Percentiles rank a stretch among this genome's conserved stretches.
phyloP scores from a whole-genome alignment of 1,284 basidiomycete species.

The Schizophyllum amplum region DNA sequence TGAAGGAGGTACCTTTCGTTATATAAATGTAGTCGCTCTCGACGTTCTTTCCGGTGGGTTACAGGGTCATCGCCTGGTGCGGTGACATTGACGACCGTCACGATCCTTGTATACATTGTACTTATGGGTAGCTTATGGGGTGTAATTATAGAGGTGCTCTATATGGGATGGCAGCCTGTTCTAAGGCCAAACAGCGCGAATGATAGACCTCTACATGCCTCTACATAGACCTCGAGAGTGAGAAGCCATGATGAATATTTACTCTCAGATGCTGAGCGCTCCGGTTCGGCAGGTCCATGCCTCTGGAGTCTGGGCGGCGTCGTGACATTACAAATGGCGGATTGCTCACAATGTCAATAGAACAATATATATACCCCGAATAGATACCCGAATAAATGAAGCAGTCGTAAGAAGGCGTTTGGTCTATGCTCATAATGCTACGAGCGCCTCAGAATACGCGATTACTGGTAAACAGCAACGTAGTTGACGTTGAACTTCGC shows the following conservation, averaged over 20 bases:
- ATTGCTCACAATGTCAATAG: too few species aligned
- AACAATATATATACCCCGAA: neutral
- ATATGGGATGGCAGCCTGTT: too few species aligned
- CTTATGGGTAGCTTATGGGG: neutral
- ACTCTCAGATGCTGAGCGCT: too few species aligned
- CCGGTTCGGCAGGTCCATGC: too few species aligned
- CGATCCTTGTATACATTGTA: neutral
- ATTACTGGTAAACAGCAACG: constrained; percentile 2
- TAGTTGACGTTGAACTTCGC: constrained; percentile 6
- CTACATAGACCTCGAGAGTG: too few species aligned
- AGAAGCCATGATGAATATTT: too few species aligned
- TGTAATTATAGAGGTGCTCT: neutral
- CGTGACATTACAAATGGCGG: too few species aligned
- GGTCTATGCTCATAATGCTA: neutral
- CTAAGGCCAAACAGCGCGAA: too few species aligned
- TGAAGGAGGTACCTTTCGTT: neutral
- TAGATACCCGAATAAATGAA: neutral
- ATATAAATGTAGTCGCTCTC: neutral
- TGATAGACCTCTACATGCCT: too few species aligned
- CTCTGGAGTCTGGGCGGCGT: too few species aligned
- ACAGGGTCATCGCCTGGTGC: neutral
- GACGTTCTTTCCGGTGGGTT: neutral
- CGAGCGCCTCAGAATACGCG: neutral
- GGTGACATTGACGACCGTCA: neutral
- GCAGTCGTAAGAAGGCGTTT: neutral